A percentile compares a stretch with the other conserved stretches of the same genome.
phyloP scores from a whole-genome alignment of 495 filamentous ascomycete genomes.

The Tirmania nivea region DNA sequence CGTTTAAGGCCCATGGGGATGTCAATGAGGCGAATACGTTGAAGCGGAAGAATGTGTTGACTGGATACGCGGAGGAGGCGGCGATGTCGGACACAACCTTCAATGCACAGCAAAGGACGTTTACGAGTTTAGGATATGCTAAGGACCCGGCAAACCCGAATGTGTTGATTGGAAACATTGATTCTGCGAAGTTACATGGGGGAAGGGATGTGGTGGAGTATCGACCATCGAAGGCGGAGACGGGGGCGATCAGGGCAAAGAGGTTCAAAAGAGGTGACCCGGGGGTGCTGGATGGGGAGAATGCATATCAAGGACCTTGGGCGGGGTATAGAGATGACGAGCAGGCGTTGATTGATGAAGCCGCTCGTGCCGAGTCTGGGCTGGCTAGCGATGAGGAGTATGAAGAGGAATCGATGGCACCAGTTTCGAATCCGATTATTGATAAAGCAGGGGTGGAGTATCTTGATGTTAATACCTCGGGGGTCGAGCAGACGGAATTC shows the following conservation, averaged over 20 bases:
- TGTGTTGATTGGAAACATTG: slow-evolving; percentile 33
- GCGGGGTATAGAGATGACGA: slow-evolving; percentile 63
- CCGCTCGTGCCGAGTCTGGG: slow-evolving; percentile 23
- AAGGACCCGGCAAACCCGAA: slow-evolving; percentile 29
- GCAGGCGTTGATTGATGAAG: slow-evolving; percentile 26
- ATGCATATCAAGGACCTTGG: slow-evolving; percentile 84
- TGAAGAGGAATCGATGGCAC: slow-evolving; percentile 29
- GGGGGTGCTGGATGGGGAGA: slow-evolving; percentile 61
- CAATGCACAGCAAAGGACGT: slow-evolving; percentile 53
- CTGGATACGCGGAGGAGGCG: slow-evolving; percentile 69
- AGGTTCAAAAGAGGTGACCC: slow-evolving; percentile 68
- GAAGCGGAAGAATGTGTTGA: slow-evolving; percentile 80
- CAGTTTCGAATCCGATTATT: slow-evolving; percentile 18
- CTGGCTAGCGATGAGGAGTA: slow-evolving; percentile 36
- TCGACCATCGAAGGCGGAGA: slow-evolving; percentile 42
- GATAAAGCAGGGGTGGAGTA: slow-evolving; percentile 19
- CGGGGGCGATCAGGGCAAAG: slow-evolving; percentile 40
- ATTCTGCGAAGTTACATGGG: slow-evolving; percentile 27
- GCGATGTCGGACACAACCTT: slow-evolving; percentile 82
- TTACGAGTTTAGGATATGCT: slow-evolving; percentile 42
- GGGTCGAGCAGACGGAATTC: slow-evolving; percentile 68
- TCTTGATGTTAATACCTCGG: slow-evolving; percentile 23
- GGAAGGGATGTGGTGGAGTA: slow-evolving; percentile 37
- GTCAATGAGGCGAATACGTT: slow-evolving; percentile 30
- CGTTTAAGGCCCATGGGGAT: slow-evolving; percentile 41